Conservation (phyloP, 768 basidiomycete genomes). For the Lyophyllum decastes region DNA sequence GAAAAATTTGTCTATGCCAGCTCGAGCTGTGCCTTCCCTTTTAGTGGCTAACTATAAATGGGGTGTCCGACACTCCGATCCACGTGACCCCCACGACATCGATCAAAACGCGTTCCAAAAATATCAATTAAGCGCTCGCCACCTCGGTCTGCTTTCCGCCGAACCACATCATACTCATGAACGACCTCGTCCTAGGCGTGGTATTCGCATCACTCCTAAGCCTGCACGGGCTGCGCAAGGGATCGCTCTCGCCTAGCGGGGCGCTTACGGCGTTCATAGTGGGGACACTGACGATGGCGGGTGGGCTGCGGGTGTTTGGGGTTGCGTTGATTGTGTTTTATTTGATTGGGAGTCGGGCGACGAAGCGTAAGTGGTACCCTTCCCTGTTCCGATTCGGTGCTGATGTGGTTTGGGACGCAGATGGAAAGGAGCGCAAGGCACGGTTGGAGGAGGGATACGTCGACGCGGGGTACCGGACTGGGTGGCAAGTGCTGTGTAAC, state of each 20-base stretch:
- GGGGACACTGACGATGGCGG: constrained; percentile 72
- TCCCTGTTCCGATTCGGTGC: background rate
- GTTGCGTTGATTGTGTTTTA: constrained; percentile 76
- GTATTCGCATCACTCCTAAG: constrained; percentile 55
- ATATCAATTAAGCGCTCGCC: too few relatives aligned
- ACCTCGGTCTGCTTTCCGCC: background rate
- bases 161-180: background rate
- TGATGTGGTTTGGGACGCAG: constrained; percentile 29
- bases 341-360: constrained; percentile 77
- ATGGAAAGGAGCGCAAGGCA: constrained; percentile 75
- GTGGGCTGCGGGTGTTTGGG: constrained; percentile 66
- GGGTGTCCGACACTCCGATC: too few relatives aligned
- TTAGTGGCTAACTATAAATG: too few relatives aligned
- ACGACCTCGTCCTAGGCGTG: constrained; percentile 23
- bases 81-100: too few relatives aligned
- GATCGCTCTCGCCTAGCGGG: constrained; percentile 77
- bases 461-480: constrained; percentile 70
- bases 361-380: constrained; percentile 58
- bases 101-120: too few relatives aligned
- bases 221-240: constrained; percentile 68
- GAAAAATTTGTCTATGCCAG: too few relatives aligned
- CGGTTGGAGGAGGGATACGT: constrained; percentile 79
- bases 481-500: constrained; percentile 84
- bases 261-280: constrained; percentile 76
- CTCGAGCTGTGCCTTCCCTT: too few relatives aligned